These are phyloP conservation scores for Pythium plurisporium DNA, from an alignment of 352 stramenopile genomes.

Conservation along the genomic window DNA sequence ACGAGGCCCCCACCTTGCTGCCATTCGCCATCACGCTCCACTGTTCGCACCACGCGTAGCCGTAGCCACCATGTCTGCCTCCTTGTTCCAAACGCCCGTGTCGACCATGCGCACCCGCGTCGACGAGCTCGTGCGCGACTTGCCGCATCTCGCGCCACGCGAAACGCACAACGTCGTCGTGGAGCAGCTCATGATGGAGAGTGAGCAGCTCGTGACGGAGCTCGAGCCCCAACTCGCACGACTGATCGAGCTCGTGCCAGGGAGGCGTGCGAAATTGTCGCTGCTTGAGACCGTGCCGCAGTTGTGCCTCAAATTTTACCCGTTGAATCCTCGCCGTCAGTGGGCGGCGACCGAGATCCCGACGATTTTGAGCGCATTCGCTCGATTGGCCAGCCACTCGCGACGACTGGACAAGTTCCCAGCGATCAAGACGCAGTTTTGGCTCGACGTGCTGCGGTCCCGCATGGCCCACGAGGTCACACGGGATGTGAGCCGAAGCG, in stretches of 20 bases:
- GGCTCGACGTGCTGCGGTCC: not conserved
- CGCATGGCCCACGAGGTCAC: not conserved
- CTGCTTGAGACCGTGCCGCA: not conserved
- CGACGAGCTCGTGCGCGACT: not conserved
- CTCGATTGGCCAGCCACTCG: not conserved
- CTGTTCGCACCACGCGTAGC: no score
- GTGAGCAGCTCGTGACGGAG: not conserved
- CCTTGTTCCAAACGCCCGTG: no score
- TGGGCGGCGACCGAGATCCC: not conserved
- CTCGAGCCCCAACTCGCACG: not conserved
- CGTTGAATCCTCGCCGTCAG: not conserved
- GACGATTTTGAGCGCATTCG: not conserved
- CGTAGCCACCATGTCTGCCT: no score
- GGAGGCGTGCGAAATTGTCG: not conserved
- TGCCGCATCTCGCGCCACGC: not conserved
- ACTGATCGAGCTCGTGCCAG: not conserved
- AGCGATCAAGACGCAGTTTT: slow-evolving; percentile 9
- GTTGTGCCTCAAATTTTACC: not conserved
- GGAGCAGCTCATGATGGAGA: not conserved
- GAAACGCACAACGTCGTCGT: not conserved
- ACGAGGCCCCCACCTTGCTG: no score
- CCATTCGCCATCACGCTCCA: no score
- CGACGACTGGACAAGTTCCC: slow-evolving; percentile 2
- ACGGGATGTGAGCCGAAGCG: not conserved
- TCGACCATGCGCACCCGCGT: no score